These are phyloP conservation scores for Astragalus membranaceus DNA, from an alignment of 306 rosid genomes.

Conservation along the genomic window DNA sequence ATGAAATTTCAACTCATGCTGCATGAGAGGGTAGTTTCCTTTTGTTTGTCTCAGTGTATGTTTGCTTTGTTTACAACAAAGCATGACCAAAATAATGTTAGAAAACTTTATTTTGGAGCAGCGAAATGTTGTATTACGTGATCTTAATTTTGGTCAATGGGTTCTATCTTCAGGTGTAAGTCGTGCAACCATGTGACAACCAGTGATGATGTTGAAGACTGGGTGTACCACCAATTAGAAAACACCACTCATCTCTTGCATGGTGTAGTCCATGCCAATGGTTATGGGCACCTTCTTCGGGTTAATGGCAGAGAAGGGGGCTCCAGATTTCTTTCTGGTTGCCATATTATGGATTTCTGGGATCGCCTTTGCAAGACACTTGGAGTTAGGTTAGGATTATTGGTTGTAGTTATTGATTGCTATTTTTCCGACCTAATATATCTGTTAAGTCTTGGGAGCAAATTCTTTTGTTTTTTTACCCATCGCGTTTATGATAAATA, in stretches of 20 bases:
- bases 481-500: background rate
- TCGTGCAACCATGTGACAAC: slow-evolving; percentile 88
- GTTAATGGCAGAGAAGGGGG: slow-evolving; percentile 99
- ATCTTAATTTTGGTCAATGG: slow-evolving; percentile 11
- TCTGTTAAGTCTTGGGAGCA: background rate
- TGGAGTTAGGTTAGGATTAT: slow-evolving; percentile 66
- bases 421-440: background rate
- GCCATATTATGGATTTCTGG: slow-evolving; percentile 93
- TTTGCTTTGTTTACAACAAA: background rate
- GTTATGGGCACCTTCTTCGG: slow-evolving; percentile 93
- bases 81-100: background rate
- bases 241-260: slow-evolving; percentile 85
- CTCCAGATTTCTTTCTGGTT: slow-evolving; percentile 74
- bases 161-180: slow-evolving; percentile 65
- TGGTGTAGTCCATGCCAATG: slow-evolving; percentile 92
- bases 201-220: slow-evolving; percentile 81
- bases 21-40: background rate
- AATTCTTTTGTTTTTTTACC: background rate
- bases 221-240: slow-evolving; percentile 89
- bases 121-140: background rate
- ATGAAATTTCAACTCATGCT: background rate
- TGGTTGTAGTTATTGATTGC: background rate
- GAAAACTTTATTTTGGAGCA: background rate
- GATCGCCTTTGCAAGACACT: slow-evolving; percentile 84
- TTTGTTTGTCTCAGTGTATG: slow-evolving; percentile 2